Conservation (phyloP, 1,284 basidiomycete species). For the Ceratobasidium sp. region DNA sequence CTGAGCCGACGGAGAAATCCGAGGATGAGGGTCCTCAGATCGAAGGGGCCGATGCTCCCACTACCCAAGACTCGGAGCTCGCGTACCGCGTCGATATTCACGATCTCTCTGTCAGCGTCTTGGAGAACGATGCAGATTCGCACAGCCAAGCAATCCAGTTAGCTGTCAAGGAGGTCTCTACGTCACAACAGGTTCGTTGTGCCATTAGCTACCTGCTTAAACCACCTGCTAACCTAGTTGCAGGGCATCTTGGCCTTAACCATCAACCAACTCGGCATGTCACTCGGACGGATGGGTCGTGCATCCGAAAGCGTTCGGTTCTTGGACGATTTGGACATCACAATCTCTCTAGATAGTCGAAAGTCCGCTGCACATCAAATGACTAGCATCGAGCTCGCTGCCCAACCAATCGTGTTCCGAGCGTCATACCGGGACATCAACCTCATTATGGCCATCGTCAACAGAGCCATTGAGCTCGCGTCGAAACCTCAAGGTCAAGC, state of each 20-base stretch:
- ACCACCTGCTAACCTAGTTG: constrained; percentile 24
- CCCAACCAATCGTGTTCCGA: constrained; percentile 86
- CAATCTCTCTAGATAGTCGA: constrained; percentile 88
- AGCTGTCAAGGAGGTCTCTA: constrained; percentile 84
- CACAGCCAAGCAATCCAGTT: constrained; percentile 92
- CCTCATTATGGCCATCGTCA: constrained; percentile 90
- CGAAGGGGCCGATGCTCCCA: constrained; percentile 49
- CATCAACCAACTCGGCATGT: constrained; percentile 92
- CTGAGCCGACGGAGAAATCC: constrained; percentile 37
- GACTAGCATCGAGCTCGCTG: constrained; percentile 87
- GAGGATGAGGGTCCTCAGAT: constrained; percentile 44
- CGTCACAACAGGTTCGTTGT: constrained; percentile 86
- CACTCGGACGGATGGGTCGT: constrained; percentile 89
- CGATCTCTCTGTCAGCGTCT: constrained; percentile 89
- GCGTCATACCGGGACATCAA: constrained; percentile 94
- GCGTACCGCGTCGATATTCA: constrained; percentile 90
- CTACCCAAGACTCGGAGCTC: constrained; percentile 57
- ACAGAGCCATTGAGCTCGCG: constrained; percentile 85
- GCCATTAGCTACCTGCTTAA: not conserved
- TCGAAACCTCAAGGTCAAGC: constrained; percentile 52
- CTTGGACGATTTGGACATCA: constrained; percentile 93
- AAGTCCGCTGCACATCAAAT: constrained; percentile 80
- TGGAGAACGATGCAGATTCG: constrained; percentile 86
- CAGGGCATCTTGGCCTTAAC: constrained; percentile 88
- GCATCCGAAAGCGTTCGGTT: constrained; percentile 89